phyloP scores from a whole-genome alignment of 2,329 filamentous ascomycete species.

The Diplodia mutila region DNA sequence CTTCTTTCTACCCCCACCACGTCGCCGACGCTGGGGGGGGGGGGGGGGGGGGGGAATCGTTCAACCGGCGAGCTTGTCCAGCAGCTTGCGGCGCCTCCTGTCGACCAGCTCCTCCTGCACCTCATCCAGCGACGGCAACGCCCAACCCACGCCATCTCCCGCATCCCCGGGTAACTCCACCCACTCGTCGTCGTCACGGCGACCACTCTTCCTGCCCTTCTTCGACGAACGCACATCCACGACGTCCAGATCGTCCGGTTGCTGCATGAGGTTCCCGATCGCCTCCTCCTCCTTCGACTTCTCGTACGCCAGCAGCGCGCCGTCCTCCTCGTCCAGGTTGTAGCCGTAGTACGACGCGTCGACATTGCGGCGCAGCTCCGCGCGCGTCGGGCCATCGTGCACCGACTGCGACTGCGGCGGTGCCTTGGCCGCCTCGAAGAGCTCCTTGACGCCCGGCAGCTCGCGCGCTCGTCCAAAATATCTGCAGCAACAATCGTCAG shows the following conservation, averaged over 20 bases:
- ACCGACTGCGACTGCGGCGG: slow-evolving; percentile 46
- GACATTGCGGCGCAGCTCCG: slow-evolving; percentile 74
- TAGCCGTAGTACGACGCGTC: slow-evolving; percentile 97
- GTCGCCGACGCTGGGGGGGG: too few species aligned
- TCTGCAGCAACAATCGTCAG: slow-evolving; percentile 21
- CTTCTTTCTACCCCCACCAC: too few species aligned
- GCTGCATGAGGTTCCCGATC: slow-evolving; percentile 66
- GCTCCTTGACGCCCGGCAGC: slow-evolving; percentile 91
- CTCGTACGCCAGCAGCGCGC: slow-evolving; percentile 78
- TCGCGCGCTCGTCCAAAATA: slow-evolving; percentile 92
- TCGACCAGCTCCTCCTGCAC: slow-evolving; percentile 95
- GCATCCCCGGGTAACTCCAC: slow-evolving; percentile 83
- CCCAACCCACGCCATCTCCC: slow-evolving; percentile 82
- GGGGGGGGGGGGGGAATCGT: neutral
- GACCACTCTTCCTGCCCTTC: slow-evolving; percentile 31
- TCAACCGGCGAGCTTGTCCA: slow-evolving; percentile 71
- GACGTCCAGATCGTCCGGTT: slow-evolving; percentile 58
- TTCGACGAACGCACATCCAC: neutral
- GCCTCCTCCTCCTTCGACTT: slow-evolving; percentile 81
- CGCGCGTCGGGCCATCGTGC: slow-evolving; percentile 66
- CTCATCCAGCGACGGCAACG: slow-evolving; percentile 82
- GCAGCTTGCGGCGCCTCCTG: slow-evolving; percentile 75
- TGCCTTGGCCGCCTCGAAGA: slow-evolving; percentile 75
- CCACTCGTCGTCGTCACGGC: slow-evolving; percentile 58
- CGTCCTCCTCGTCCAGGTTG: slow-evolving; percentile 89